Percentiles rank a stretch among this genome's conserved stretches.
Conservation (phyloP, 495 filamentous ascomycete species). For the Durotheca rogersii region DNA sequence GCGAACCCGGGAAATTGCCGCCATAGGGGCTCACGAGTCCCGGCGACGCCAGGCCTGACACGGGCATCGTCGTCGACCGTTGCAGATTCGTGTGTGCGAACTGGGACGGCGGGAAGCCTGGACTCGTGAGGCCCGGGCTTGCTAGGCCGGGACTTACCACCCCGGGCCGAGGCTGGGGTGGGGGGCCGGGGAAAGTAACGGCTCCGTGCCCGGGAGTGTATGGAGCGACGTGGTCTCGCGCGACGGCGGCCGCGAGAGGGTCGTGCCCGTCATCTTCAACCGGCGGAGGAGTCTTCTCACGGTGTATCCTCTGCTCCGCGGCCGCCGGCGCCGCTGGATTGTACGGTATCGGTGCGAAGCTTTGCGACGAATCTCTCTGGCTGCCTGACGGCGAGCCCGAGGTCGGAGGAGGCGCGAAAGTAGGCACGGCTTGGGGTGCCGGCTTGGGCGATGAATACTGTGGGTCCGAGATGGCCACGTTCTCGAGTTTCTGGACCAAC, state of each 20-base stretch:
- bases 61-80: slow-evolving; percentile 47
- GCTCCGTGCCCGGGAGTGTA: slow-evolving; percentile 49
- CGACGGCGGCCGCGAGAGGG: slow-evolving; percentile 67
- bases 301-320: slow-evolving; percentile 76
- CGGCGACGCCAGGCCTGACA: slow-evolving; percentile 29
- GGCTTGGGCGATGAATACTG: slow-evolving; percentile 49
- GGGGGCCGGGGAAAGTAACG: slow-evolving; percentile 34
- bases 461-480: slow-evolving; percentile 63
- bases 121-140: slow-evolving; percentile 18
- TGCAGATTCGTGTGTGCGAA: slow-evolving; percentile 39
- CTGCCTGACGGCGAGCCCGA: slow-evolving; percentile 34
- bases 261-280: slow-evolving; percentile 69
- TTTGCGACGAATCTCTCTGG: slow-evolving; percentile 46
- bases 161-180: slow-evolving; percentile 42
- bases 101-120: slow-evolving; percentile 40
- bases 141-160: slow-evolving; percentile 36
- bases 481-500: slow-evolving; percentile 82
- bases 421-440: slow-evolving; percentile 37
- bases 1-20: slow-evolving; percentile 41
- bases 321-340: slow-evolving; percentile 88
- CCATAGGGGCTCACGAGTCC: slow-evolving; percentile 42
- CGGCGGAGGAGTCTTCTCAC: slow-evolving; percentile 88
- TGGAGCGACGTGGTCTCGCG: slow-evolving; percentile 59
- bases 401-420: slow-evolving; percentile 44
- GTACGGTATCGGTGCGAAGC: slow-evolving; percentile 75